Base-by-base conservation (phyloP, 495 filamentous ascomycete species). In the Talaromyces ruber region DNA sequence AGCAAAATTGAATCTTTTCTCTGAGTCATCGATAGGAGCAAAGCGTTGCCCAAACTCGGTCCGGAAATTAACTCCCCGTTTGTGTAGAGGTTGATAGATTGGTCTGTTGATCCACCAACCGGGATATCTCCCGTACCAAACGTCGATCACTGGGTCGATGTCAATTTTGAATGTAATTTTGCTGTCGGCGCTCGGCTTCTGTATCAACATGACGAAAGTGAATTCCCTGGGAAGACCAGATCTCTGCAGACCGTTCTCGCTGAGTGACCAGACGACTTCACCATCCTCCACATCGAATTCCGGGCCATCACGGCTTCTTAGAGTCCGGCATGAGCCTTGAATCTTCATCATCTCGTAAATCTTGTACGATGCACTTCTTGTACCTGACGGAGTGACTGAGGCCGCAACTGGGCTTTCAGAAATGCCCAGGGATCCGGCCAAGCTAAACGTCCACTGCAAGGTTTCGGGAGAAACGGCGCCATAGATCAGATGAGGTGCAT, bases 261-360 rank as follows among this genome's bases (percentile, higher is more conserved):
- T 76, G 1, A 83, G 68, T 0, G 80, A 79, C 81, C 80, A 83
- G 12, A 82, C 73, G 6, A 81, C 68, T 63, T 78, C 74, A 2
- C 73, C 78, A 28, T 78, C 74, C 30, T 79, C 76, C 6, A 74
- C 68, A 58, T 79, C 76, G 57, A 70, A 77, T 6, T 67, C 60
- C 14, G 45, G 68, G 2, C 73, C 75, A 9, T 63, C 62, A 4
- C 71, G 64, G 54, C 72, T 77, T 29, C 71, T 71, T 43, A 72
- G 50, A 2, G 76, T 76, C 6, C 80, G 75, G 6, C 74, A 68
- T 5, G 79, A 82, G 14, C 79, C 81, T 65, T 82, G 80, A 24
- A 83, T 81, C 34, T 75, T 74, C 80, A 83, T 80, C 78, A 82
- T 82, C 62, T 79, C 76, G 61, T 78, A 81, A 18, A 81, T 69